Conservation (phyloP, 2,329 filamentous ascomycete species). For the Apiospora marii region DNA sequence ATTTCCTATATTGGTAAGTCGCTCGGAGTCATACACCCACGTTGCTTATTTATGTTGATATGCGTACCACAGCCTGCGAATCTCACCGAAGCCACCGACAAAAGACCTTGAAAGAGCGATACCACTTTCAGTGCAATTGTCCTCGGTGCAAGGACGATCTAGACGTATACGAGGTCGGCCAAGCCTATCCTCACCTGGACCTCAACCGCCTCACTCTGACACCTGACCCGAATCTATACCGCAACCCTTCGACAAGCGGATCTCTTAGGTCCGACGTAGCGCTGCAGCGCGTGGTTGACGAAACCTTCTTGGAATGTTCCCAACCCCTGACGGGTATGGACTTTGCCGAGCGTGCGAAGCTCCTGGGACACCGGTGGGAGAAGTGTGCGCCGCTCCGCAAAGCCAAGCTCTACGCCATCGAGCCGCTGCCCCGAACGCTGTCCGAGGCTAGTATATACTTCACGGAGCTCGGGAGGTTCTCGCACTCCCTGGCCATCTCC, state of each 20-base stretch:
- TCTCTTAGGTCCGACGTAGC: constrained; percentile 37
- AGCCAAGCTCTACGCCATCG: constrained; percentile 54
- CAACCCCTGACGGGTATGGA: constrained; percentile 27
- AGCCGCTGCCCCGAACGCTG: constrained; percentile 56
- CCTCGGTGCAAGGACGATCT: constrained; percentile 58
- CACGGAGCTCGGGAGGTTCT: constrained; percentile 49
- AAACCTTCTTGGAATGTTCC: constrained; percentile 42
- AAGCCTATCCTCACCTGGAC: constrained; percentile 47
- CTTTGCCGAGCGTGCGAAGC: constrained; percentile 29
- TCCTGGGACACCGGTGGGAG: constrained; percentile 47
- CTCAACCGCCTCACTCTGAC: constrained; percentile 56
- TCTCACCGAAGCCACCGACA: constrained; percentile 52
- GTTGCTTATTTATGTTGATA: background rate
- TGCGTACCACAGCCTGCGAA: constrained; percentile 52
- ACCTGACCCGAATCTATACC: constrained; percentile 46
- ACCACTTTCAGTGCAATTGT: constrained; percentile 62
- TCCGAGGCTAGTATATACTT: constrained; percentile 56
- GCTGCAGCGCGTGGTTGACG: constrained; percentile 36
- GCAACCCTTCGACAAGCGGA: constrained; percentile 41
- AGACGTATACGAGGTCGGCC: constrained; percentile 61
- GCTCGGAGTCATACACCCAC: background rate
- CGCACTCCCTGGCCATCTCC: constrained; percentile 53
- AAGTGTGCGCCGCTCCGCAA: constrained; percentile 48
- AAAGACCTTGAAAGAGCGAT: constrained; percentile 51
- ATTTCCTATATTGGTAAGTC: constrained; percentile 67